phyloP scores from a whole-genome alignment of 148 eudicot genomes.

The Tetragonia tetragonoides region DNA sequence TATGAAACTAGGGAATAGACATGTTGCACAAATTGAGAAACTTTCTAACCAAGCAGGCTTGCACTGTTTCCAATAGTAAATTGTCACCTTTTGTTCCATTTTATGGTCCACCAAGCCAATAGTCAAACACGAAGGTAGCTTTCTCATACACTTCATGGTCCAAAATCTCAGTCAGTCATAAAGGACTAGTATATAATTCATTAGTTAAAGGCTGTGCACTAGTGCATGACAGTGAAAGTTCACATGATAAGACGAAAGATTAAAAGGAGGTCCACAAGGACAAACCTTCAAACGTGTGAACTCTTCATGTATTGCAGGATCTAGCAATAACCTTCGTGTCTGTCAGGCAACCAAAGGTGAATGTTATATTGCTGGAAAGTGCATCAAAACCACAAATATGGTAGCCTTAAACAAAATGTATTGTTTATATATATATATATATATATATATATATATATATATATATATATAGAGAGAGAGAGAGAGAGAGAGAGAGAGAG shows the following conservation, averaged over 20 bases:
- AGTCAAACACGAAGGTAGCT: neutral
- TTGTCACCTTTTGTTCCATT: neutral
- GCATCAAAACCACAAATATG: neutral
- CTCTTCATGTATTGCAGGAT: conserved; percentile 99
- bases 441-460: too few relatives aligned
- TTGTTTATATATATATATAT: too few relatives aligned
- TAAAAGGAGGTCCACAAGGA: conserved; percentile 11
- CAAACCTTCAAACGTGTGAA: conserved; percentile 86
- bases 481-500: too few relatives aligned
- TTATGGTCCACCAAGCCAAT: neutral
- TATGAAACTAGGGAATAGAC: neutral
- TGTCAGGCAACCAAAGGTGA: conserved; percentile 29
- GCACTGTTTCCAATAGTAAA: too few relatives aligned
- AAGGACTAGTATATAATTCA: neutral
- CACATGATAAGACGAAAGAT: neutral
- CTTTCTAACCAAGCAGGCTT: too few relatives aligned
- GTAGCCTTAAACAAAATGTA: neutral
- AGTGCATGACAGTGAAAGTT: neutral
- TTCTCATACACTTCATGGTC: neutral
- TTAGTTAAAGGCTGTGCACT: neutral
- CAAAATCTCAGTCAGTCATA: neutral
- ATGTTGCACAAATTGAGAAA: too few relatives aligned
- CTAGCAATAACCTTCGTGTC: conserved; percentile 87
- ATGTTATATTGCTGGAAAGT: conserved; percentile 5
- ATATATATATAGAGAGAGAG: too few relatives aligned